These are phyloP conservation scores for Ascochyta fabae DNA, from an alignment of 2,329 filamentous ascomycete genomes.

Conservation along the genomic window DNA sequence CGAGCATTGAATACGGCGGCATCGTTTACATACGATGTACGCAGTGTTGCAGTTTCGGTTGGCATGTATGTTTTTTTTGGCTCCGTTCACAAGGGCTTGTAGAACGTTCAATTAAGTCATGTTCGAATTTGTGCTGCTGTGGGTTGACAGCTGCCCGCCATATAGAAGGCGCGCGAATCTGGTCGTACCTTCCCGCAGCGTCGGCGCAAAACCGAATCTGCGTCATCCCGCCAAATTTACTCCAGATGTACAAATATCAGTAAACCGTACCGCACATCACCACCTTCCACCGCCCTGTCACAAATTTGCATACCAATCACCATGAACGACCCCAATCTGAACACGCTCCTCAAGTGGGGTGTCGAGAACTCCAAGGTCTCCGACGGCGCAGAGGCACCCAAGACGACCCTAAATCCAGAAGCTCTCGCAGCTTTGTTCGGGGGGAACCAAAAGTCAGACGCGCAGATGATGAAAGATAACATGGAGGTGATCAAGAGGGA, in stretches of 20 bases:
- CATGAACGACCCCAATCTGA: conserved; percentile 69
- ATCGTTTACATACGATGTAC: neutral
- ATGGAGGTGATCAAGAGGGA: conserved; percentile 76
- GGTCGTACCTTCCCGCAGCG: conserved; percentile 26
- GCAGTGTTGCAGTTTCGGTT: neutral
- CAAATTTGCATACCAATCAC: conserved; percentile 14
- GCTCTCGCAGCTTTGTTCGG: conserved; percentile 78
- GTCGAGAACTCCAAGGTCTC: conserved; percentile 66
- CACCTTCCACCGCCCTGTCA: neutral
- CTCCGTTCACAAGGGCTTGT: too few species aligned
- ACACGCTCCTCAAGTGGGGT: conserved; percentile 81
- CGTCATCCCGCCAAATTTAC: conserved; percentile 36
- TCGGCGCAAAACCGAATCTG: conserved; percentile 24
- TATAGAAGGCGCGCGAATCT: conserved; percentile 33
- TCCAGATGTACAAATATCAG: conserved; percentile 20
- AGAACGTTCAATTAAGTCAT: neutral
- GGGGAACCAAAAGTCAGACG: conserved; percentile 70
- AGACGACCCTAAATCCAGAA: conserved; percentile 67
- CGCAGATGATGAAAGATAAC: conserved; percentile 85
- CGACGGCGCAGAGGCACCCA: conserved; percentile 34
- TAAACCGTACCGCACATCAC: conserved; percentile 11
- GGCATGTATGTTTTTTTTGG: neutral
- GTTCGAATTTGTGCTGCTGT: neutral
- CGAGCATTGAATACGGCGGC: conserved; percentile 7
- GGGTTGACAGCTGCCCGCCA: conserved; percentile 20